phyloP scores from a whole-genome alignment of 495 filamentous ascomycete species.

The Thermothielavioides terrestris region DNA sequence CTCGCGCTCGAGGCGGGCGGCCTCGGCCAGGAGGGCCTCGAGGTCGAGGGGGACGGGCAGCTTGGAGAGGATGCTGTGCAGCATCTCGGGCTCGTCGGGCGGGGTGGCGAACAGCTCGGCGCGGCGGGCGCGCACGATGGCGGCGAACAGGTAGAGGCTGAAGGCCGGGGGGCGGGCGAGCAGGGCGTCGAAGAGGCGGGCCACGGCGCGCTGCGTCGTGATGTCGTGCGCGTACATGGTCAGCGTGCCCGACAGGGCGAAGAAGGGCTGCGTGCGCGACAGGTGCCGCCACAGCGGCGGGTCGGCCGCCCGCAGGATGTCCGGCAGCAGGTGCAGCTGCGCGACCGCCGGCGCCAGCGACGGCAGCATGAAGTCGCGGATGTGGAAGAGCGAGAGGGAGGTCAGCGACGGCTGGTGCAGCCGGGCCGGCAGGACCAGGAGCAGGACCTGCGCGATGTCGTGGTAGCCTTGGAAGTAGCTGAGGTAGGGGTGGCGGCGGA shows the following conservation, averaged over 20 bases:
- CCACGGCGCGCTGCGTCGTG: conserved; percentile 76
- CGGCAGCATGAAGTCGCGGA: conserved; percentile 96
- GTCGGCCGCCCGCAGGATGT: conserved; percentile 64
- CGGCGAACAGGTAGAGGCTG: conserved; percentile 82
- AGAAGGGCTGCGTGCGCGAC: conserved; percentile 72
- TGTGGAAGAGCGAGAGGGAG: conserved; percentile 76
- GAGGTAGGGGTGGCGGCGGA: conserved; percentile 75
- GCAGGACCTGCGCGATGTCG: conserved; percentile 94
- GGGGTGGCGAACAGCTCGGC: conserved; percentile 76
- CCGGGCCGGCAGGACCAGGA: conserved; percentile 63
- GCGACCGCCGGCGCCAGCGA: conserved; percentile 69
- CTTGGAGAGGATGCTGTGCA: conserved; percentile 81
- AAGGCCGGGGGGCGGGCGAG: conserved; percentile 78
- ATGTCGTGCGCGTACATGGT: conserved; percentile 97
- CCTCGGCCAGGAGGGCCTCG: conserved; percentile 60
- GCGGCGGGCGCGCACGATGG: conserved; percentile 71
- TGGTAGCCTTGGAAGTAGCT: conserved; percentile 98
- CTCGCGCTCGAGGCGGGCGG: conserved; percentile 40
- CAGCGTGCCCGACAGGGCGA: conserved; percentile 80
- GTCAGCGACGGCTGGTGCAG: conserved; percentile 49
- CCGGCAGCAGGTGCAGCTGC: conserved; percentile 76
- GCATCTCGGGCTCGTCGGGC: conserved; percentile 83
- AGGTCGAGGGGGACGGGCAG: conserved; percentile 78
- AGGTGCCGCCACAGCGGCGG: conserved; percentile 61
- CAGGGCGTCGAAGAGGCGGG: conserved; percentile 84